Conservation (phyloP, 768 basidiomycete genomes). For the Suillus hirtellus region DNA sequence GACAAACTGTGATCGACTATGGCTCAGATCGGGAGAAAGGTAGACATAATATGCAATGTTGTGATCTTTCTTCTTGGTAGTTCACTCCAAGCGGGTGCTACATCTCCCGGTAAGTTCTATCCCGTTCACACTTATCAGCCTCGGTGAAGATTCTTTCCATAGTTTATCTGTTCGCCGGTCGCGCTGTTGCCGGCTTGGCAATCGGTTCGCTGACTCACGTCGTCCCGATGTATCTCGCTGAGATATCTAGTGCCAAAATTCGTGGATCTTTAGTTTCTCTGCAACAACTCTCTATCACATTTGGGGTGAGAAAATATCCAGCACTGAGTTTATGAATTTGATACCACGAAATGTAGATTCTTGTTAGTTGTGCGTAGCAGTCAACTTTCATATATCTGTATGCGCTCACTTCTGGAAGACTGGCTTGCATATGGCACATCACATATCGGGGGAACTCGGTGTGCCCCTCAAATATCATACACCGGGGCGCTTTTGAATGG, state of each 20-base stretch:
- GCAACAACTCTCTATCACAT: slow-evolving; percentile 37
- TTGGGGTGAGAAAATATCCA: slow-evolving; percentile 29
- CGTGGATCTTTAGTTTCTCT: slow-evolving; percentile 39
- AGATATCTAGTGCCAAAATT: slow-evolving; percentile 39
- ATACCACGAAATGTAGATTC: slow-evolving; percentile 21
- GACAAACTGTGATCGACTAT: neutral
- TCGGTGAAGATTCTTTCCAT: neutral
- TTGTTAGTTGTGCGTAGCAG: slow-evolving; percentile 30
- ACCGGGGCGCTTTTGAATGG: slow-evolving; percentile 35
- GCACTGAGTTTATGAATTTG: slow-evolving; percentile 7
- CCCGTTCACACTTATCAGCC: neutral
- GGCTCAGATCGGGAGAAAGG: slow-evolving; percentile 29
- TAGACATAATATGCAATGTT: slow-evolving; percentile 31
- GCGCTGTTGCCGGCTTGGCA: slow-evolving; percentile 25
- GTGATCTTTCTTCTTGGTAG: slow-evolving; percentile 32
- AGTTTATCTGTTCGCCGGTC: slow-evolving; percentile 32
- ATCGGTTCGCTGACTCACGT: slow-evolving; percentile 26
- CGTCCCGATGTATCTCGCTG: slow-evolving; percentile 38
- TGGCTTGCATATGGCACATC: slow-evolving; percentile 36
- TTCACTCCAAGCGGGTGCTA: slow-evolving; percentile 34
- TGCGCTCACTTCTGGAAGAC: slow-evolving; percentile 19
- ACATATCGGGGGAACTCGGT: slow-evolving; percentile 34
- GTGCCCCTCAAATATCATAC: slow-evolving; percentile 31
- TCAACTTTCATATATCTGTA: neutral
- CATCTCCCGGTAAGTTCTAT: slow-evolving; percentile 18